phyloP scores from a whole-genome alignment of 179 eudicot species.

The Beta lomatogona region DNA sequence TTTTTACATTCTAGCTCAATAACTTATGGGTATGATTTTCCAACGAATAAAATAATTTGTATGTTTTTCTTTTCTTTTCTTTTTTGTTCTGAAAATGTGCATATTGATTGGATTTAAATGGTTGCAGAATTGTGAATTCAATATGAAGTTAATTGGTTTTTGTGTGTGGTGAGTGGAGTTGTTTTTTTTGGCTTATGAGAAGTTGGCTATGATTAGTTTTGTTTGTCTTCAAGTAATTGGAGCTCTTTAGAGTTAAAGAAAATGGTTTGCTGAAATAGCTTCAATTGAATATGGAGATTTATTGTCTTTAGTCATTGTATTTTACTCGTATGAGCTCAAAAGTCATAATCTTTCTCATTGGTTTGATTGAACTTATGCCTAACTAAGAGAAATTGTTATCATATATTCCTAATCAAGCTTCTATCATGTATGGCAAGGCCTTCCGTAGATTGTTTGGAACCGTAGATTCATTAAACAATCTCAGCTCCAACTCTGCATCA shows the following conservation, averaged over 20 bases:
- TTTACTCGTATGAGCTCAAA: conserved; percentile 6
- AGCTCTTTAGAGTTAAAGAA: background rate
- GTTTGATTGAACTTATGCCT: background rate
- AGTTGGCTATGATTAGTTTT: background rate
- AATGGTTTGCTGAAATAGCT: background rate
- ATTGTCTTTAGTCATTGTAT: background rate
- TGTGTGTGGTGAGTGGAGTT: background rate
- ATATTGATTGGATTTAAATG: background rate
- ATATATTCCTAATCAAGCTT: background rate
- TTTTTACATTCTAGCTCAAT: too few species aligned
- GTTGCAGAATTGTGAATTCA: background rate
- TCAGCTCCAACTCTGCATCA: too few species aligned
- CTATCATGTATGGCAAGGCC: background rate
- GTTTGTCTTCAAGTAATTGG: background rate
- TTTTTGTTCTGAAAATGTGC: background rate
- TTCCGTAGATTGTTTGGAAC: too few species aligned
- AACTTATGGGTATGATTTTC: too few species aligned
- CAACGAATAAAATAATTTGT: background rate
- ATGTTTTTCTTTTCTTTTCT: background rate
- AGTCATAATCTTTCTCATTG: conserved; percentile 1
- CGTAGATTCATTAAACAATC: too few species aligned
- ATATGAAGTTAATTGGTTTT: background rate
- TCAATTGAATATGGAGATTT: background rate
- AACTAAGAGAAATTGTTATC: background rate
- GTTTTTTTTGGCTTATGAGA: too few species aligned